Evolutionary conservation across 441 rosid species (phyloP).

Genomic region (Erodium chrysanthum): DNA sequence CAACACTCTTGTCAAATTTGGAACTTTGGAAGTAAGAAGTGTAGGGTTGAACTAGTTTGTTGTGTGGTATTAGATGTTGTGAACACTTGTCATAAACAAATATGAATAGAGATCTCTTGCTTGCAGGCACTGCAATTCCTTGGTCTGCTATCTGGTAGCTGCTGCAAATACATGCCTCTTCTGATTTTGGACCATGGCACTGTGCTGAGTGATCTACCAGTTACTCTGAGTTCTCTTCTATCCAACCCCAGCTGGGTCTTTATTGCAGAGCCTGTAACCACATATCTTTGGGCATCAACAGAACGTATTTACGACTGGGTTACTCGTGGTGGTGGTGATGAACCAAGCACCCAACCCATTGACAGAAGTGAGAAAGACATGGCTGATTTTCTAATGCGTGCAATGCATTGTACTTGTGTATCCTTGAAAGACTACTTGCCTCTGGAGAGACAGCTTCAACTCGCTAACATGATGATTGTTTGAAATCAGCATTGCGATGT

Average conservation of each 20-base stretch:
- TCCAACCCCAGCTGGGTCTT: conserved; percentile 48
- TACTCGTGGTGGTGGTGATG: conserved; percentile 15
- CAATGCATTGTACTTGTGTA: conserved; percentile 49
- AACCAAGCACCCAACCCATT: conserved; percentile 25
- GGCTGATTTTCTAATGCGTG: conserved; percentile 34
- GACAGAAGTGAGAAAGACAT: conserved; percentile 36
- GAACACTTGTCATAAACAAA: too few relatives aligned
- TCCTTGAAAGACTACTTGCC: conserved; percentile 51
- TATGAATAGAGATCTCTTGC: background rate
- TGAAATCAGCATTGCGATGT: background rate
- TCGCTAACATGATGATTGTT: conserved; percentile 41
- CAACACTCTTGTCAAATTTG: too few relatives aligned
- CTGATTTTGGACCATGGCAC: conserved; percentile 46
- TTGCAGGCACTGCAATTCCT: conserved; percentile 58
- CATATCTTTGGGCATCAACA: conserved; percentile 44
- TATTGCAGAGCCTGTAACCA: conserved; percentile 38
- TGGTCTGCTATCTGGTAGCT: conserved; percentile 68
- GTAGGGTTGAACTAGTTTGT: too few relatives aligned
- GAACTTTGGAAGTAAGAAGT: too few relatives aligned
- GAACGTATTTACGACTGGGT: conserved; percentile 59
- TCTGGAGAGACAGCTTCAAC: conserved; percentile 59
- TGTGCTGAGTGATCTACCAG: conserved; percentile 60
- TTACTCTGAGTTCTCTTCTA: conserved; percentile 57
- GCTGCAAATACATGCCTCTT: conserved; percentile 84
- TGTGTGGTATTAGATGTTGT: too few relatives aligned